These are phyloP conservation scores for Neopestalotiopsis sp. DNA, from an alignment of 2,329 filamentous ascomycete species.

Conservation along the genomic window DNA sequence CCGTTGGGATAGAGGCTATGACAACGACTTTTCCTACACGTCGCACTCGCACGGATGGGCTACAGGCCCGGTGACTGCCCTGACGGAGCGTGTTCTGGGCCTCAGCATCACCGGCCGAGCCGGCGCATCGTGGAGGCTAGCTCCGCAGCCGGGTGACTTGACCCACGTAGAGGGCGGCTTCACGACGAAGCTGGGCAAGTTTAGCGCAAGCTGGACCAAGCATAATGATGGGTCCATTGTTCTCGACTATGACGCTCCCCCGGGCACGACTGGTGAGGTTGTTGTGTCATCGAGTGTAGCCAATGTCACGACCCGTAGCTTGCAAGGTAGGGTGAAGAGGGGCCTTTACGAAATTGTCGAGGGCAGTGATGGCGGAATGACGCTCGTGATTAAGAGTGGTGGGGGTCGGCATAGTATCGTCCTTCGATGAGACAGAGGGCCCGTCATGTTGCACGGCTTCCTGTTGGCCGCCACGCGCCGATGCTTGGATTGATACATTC, in stretches of 20 bases:
- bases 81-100: constrained; percentile 51
- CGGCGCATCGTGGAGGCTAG: constrained; percentile 43
- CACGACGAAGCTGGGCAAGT: constrained; percentile 43
- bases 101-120: constrained; percentile 42
- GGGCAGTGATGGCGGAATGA: background rate
- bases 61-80: constrained; percentile 51
- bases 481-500: too few species aligned
- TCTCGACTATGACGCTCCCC: constrained; percentile 32
- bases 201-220: constrained; percentile 38
- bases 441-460: too few species aligned
- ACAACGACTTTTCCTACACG: constrained; percentile 51
- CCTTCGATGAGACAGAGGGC: background rate
- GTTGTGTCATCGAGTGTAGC: constrained; percentile 28
- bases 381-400: constrained; percentile 3
- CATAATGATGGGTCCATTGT: constrained; percentile 25
- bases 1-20: constrained; percentile 56
- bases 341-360: background rate
- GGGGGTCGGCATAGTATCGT: constrained; percentile 13
- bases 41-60: constrained; percentile 58
- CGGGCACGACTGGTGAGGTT: constrained; percentile 31
- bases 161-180: constrained; percentile 46
- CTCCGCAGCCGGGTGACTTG: constrained; percentile 47
- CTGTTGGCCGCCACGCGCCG: too few species aligned
- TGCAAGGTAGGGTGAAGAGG: background rate
- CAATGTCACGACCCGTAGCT: constrained; percentile 4